Evolutionary conservation across 2,329 filamentous ascomycete genomes (phyloP), one percentile per base, ranked within the genome.

Genomic region (Alternaria ethzedia): DNA sequence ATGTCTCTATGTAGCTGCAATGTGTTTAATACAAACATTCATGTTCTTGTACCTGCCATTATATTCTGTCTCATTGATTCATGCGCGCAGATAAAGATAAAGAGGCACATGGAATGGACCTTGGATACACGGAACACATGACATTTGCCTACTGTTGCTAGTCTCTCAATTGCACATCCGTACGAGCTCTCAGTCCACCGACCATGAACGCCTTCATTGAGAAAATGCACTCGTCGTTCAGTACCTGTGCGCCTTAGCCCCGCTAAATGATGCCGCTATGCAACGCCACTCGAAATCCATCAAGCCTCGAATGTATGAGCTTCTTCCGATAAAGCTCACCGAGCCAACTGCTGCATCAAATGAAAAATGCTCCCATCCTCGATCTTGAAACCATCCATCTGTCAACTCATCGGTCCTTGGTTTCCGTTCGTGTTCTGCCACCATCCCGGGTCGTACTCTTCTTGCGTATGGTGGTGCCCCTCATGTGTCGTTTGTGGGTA

Each of bases 331-430:
- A 44, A 12, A 44, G 12, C 32, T 43, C 15, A 54, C 21, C 11
- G 17, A 54, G 15, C 36, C 30, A 28, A 7, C 11, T 20, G 32
- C 21, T 44, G 23, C n/a, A 21, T 32, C 15, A 26, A 26, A 11
- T 44, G 17, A 2, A 7, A n/a, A 20, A 44, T n/a, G 36, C 52
- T 54, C 52, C 52, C 30, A 54, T 25, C 32, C 8, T 26, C 23
- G 6, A 15, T 26, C 11, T 44, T 54, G 20, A 11, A 20, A 43
- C 15, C 28, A 6, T 21, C 4, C 13, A 30, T 11, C 45, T 54
- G 54, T 65, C 63, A 67, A 43, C 57, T 58, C 57, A 67, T 65
- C 11, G 49, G 57, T 6, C 57, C 59, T 23, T 50, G 44, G 10
- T 57, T 41, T 15, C 23, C 59, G 21, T 56, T 63, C 12, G 57